These are phyloP conservation scores for Suillus spraguei DNA, from an alignment of 768 basidiomycete species.

Conservation along the genomic window DNA sequence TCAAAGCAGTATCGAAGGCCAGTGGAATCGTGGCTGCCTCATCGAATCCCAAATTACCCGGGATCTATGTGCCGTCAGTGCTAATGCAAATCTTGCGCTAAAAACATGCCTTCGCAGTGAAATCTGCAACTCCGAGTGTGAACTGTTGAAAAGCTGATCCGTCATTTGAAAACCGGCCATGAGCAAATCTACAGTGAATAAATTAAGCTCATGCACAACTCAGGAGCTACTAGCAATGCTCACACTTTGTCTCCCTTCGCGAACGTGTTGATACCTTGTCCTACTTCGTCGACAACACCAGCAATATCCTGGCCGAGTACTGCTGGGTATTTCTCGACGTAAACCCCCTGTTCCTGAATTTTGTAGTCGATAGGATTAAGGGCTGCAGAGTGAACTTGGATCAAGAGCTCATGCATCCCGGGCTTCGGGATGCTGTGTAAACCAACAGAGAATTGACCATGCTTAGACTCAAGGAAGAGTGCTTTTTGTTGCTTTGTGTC, in stretches of 20 bases:
- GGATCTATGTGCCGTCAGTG: slow-evolving; percentile 37
- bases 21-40: slow-evolving; percentile 51
- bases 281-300: slow-evolving; percentile 42
- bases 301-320: slow-evolving; percentile 39
- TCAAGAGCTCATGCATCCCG: slow-evolving; percentile 41
- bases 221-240: slow-evolving; percentile 9
- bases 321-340: slow-evolving; percentile 38
- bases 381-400: slow-evolving; percentile 40
- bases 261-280: slow-evolving; percentile 37
- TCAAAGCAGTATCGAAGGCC: slow-evolving; percentile 46
- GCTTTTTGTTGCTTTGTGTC: slow-evolving; percentile 28
- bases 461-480: slow-evolving; percentile 28
- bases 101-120: slow-evolving; percentile 38
- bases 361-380: slow-evolving; percentile 52
- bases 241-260: slow-evolving; percentile 45
- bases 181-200: slow-evolving; percentile 33
- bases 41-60: slow-evolving; percentile 44
- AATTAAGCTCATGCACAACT: slow-evolving; percentile 13
- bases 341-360: slow-evolving; percentile 33
- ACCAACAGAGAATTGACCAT: slow-evolving; percentile 33
- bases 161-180: slow-evolving; percentile 32
- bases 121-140: slow-evolving; percentile 33
- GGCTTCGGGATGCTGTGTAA: slow-evolving; percentile 34
- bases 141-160: slow-evolving; percentile 43
- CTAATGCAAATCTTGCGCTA: slow-evolving; percentile 7